These are phyloP conservation scores for Aspergillus pseudonomiae DNA, from an alignment of 2,329 filamentous ascomycete species.

Conservation along the genomic window DNA sequence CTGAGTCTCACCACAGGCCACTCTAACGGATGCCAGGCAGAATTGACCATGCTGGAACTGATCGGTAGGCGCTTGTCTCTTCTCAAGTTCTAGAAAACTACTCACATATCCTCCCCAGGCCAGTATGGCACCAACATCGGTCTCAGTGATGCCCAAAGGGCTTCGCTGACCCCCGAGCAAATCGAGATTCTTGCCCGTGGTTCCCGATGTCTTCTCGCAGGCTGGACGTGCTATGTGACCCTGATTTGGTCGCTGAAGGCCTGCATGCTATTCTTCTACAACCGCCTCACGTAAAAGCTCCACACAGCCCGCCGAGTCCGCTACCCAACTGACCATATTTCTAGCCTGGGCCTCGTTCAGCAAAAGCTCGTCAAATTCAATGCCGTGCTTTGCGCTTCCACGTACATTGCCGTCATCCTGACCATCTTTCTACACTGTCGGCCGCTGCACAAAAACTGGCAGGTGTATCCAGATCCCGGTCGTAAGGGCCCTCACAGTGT, in stretches of 20 bases:
- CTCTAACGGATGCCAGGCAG: conserved; percentile 11
- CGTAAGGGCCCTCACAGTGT: conserved; percentile 22
- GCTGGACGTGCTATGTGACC: conserved; percentile 48
- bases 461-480: conserved; percentile 47
- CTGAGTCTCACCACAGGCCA: background rate
- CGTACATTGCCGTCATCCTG: conserved; percentile 38
- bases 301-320: background rate
- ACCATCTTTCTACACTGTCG: conserved; percentile 43
- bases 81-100: background rate
- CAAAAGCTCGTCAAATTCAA: conserved; percentile 44
- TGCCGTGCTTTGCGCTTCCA: conserved; percentile 30
- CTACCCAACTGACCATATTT: background rate
- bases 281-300: conserved; percentile 44
- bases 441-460: conserved; percentile 45
- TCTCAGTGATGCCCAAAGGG: conserved; percentile 35
- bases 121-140: conserved; percentile 46
- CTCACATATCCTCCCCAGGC: conserved; percentile 26
- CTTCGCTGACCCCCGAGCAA: conserved; percentile 33
- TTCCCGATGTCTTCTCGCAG: conserved; percentile 37
- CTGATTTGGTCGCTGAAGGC: conserved; percentile 50
- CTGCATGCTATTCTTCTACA: conserved; percentile 49
- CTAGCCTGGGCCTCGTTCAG: conserved; percentile 41
- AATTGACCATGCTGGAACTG: conserved; percentile 26
- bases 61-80: conserved; percentile 17
- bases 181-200: conserved; percentile 36